Evolutionary conservation across 2,329 filamentous ascomycete species (phyloP).

Genomic region (Meredithiella fracta): DNA sequence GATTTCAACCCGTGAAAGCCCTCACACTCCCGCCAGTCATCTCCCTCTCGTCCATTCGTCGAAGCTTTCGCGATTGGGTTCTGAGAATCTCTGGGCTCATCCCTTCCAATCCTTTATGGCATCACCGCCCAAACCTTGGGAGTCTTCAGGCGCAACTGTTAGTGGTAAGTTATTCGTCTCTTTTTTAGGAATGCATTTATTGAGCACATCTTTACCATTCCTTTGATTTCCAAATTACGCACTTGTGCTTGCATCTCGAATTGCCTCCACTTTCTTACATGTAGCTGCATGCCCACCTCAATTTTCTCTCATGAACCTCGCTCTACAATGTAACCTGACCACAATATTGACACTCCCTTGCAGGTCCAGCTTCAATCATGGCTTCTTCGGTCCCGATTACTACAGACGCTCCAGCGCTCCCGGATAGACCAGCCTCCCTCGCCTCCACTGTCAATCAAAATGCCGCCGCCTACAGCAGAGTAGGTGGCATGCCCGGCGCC

Average conservation of each 20-base stretch:
- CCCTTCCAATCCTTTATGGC: conserved; percentile 29
- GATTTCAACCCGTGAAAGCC: not conserved
- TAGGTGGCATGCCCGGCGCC: conserved; percentile 29
- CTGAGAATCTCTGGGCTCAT: not conserved
- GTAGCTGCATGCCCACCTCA: conserved; percentile 21
- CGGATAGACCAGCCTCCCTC: conserved; percentile 64
- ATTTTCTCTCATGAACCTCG: conserved; percentile 21
- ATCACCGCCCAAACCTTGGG: conserved; percentile 96
- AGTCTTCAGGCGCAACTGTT: conserved; percentile 48
- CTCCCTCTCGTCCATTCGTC: not conserved
- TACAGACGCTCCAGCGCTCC: conserved; percentile 48
- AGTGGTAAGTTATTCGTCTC: conserved; percentile 1
- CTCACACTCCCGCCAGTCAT: not conserved
- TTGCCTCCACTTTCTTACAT: conserved; percentile 22
- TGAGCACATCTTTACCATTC: conserved; percentile 10
- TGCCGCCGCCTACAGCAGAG: conserved; percentile 59
- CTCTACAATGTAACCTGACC: conserved; percentile 1
- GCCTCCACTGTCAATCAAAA: conserved; percentile 72
- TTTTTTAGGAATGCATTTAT: not conserved
- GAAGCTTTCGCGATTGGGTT: not conserved
- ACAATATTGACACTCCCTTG: conserved; percentile 13
- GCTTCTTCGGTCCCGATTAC: conserved; percentile 22
- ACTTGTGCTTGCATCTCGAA: conserved; percentile 25
- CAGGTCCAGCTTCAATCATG: conserved; percentile 19
- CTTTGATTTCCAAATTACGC: conserved; percentile 17